Base-by-base conservation (phyloP, 1,284 basidiomycete genomes). In the Coniophora puteana region DNA sequence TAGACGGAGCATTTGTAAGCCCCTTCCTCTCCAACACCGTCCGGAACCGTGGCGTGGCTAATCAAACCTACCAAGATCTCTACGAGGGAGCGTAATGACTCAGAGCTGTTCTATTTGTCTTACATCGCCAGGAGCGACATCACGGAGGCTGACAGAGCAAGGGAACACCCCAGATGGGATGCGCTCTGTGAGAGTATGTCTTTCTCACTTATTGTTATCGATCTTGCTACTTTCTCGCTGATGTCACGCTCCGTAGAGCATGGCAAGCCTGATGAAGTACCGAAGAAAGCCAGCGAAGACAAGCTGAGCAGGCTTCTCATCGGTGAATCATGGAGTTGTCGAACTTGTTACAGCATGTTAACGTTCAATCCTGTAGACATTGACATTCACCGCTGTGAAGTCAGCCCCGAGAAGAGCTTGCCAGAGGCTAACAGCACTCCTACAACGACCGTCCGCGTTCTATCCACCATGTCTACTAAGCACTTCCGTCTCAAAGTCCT, bases 41-140 rank as follows among this genome's bases (percentile, higher is more conserved):
- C 13, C n/a, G 7, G 37, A 29, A 28, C 16, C 41, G 17, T 27
- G 33, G 41, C 27, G 12, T 38, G 33, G 23, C 50, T 46, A 51
- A 44, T 53, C 43, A 58, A 27, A 43, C 34, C 43, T 38, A 44
- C 38, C 28, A 54, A 90, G 83, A 76, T 94, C 38, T 75, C 81
- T 4, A 43, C 61, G 7, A 78, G 75, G 46, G 92, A 95, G 58
- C 73, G 94, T 26, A 70, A 65, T n/a, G 94, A 97, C 54, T 82
- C 86, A 36, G 93, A 97, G 63, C 62, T 91, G 29, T 89, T 86
- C 57, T 95, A 93, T 62, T 67, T 94, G 39, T 82, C 82, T 25
- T 72, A 68, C 53, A 67, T 84, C 47, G 66, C 69, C 38, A 74
- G 72, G 37, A 61, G 73, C 31, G 55, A 60, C 31, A 61, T n/a